Evolutionary conservation across 306 rosid species (phyloP), one percentile per base, ranked within the genome.

Genomic region (Vigna unguiculata): DNA sequence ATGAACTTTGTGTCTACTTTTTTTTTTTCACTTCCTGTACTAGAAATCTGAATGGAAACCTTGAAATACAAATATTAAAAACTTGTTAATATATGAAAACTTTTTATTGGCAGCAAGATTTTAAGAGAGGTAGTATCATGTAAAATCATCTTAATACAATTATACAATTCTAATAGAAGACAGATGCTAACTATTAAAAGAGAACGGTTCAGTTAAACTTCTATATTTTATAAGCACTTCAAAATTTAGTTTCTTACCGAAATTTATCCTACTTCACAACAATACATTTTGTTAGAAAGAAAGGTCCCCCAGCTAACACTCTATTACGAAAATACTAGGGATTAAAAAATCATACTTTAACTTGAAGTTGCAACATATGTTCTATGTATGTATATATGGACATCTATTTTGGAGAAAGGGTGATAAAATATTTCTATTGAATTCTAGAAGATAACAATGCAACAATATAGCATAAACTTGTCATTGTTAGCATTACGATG

Each of bases 401-500:
- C 40, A 28, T 36, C 43, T 64, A 38, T 17, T 17, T 38, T 38
- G 70, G 49, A 38, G 70, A 64, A 28, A 2, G 16, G 51, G 9
- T 38, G 16, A 64, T 64, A 15, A 34, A n/a, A 38, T 63, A 19
- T 38, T 36, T 10, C 2, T 19, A 63, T 32, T 38, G 40, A 63
- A 36, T n/a, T 32, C 6, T 24, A 2, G 15, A 34, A 63, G 25
- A 10, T 36, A 38, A 64, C 38, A 38, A 63, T n/a, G 19, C 9
- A 17, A 62, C 19, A 9, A 17, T 5, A 11, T 64, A 30, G 19
- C 4, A 32, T 32, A 62, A 73, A 64, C 30, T 65, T 40, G 38
- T 30, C 66, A 59, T 52, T 49, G 59, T 21, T 1, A 22, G 74
- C 69, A 49, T 19, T 36, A 16, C 49, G 36, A 71, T 34, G 69